These are phyloP conservation scores for Curvularia spicifera DNA, from an alignment of 2,329 filamentous ascomycete genomes.

Conservation along the genomic window DNA sequence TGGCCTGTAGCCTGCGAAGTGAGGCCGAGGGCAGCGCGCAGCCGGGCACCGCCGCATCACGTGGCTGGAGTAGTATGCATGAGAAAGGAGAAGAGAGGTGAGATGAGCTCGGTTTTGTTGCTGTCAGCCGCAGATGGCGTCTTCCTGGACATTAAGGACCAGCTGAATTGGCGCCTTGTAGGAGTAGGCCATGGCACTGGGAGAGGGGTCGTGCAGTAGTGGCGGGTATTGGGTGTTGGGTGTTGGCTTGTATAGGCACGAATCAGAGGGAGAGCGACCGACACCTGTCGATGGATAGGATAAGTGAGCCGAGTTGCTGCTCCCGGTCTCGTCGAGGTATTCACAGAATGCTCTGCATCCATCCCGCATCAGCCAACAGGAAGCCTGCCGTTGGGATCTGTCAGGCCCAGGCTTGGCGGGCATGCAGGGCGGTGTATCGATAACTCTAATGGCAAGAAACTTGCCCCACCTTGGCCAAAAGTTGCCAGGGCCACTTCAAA, in stretches of 20 bases:
- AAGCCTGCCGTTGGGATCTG: not conserved
- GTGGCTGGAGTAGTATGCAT: constrained; percentile 16
- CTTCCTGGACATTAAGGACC: constrained; percentile 5
- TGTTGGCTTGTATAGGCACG: not conserved
- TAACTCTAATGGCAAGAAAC: constrained; percentile 9
- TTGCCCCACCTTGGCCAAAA: constrained; percentile 15
- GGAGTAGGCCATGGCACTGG: not conserved
- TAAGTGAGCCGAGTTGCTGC: not conserved
- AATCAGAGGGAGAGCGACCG: not conserved
- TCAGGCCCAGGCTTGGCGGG: constrained; percentile 12
- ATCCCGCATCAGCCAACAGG: constrained; percentile 4
- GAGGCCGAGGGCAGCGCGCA: constrained; percentile 5
- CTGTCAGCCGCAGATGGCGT: constrained; percentile 13
- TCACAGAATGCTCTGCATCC: not conserved
- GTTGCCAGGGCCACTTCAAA: constrained; percentile 14
- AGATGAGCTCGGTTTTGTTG: not conserved
- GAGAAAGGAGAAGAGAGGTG: constrained; percentile 8
- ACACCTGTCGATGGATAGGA: not conserved
- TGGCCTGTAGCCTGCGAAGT: not conserved
- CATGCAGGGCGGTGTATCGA: constrained; percentile 17
- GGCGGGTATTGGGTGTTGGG: not conserved
- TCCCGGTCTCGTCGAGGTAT: not conserved
- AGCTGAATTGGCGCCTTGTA: not conserved
- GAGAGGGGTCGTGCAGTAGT: not conserved
- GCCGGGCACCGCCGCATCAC: constrained; percentile 12